These are phyloP conservation scores for Stagonosporopsis vannaccii DNA, from an alignment of 2,329 filamentous ascomycete genomes.

Conservation along the genomic window DNA sequence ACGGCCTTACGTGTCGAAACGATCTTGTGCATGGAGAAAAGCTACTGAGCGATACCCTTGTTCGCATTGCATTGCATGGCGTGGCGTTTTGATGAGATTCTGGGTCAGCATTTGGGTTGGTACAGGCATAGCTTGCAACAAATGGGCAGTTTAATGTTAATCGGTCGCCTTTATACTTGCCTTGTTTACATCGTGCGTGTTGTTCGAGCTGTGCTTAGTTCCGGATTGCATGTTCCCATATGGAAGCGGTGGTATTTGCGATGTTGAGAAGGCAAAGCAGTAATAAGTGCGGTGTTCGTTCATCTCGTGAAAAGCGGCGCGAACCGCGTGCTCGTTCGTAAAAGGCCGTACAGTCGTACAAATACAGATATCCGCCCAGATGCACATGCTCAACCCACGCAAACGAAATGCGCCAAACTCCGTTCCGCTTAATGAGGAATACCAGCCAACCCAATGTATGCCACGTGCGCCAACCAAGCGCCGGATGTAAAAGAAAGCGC, in stretches of 20 bases:
- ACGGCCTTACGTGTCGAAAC: slow-evolving; percentile 13
- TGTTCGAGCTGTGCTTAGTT: background rate
- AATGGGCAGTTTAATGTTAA: slow-evolving; percentile 9
- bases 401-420: background rate
- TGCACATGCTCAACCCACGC: background rate
- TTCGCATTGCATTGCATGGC: slow-evolving; percentile 24
- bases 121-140: slow-evolving; percentile 2
- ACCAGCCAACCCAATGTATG: slow-evolving; percentile 3
- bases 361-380: slow-evolving; percentile 15
- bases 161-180: background rate
- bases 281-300: no score
- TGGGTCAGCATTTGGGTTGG: slow-evolving; percentile 1
- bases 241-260: background rate
- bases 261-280: background rate
- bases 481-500: background rate
- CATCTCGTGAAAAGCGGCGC: background rate
- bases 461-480: slow-evolving; percentile 2
- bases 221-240: no score
- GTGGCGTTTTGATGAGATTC: slow-evolving; percentile 12
- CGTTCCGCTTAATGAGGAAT: slow-evolving; percentile 9
- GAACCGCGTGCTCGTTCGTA: slow-evolving; percentile 6
- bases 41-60: slow-evolving; percentile 20
- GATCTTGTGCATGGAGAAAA: slow-evolving; percentile 13
- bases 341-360: slow-evolving; percentile 16
- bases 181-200: background rate